phyloP scores from a whole-genome alignment of 2,329 filamentous ascomycete genomes.

The Aspergillus oerlinghausenensis region DNA sequence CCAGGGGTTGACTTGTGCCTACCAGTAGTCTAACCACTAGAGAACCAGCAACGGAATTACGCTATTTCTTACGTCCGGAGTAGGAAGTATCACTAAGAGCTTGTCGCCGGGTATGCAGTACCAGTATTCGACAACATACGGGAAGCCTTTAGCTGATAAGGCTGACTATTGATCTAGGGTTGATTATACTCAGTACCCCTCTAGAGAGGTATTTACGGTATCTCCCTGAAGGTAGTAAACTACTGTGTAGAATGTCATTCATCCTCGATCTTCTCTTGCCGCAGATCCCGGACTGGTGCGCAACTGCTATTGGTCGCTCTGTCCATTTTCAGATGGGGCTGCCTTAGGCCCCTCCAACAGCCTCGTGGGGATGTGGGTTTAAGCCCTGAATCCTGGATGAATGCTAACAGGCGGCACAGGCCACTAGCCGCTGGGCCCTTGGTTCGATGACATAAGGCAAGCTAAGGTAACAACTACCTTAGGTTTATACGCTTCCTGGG shows the following conservation, averaged over 20 bases:
- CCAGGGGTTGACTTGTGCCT: background rate
- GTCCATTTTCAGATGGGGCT: slow-evolving; percentile 10
- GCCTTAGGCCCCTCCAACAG: slow-evolving; percentile 11
- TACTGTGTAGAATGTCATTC: slow-evolving; percentile 1
- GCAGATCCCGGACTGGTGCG: slow-evolving; percentile 11
- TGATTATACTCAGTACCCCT: background rate
- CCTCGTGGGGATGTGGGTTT: slow-evolving; percentile 22
- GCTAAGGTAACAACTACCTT: too few relatives aligned
- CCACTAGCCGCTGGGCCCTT: slow-evolving; percentile 4
- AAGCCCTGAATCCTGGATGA: slow-evolving; percentile 9
- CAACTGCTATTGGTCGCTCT: slow-evolving; percentile 4
- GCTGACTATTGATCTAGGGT: background rate
- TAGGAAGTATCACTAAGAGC: background rate
- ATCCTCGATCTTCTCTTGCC: slow-evolving; percentile 14
- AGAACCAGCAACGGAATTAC: too few relatives aligned
- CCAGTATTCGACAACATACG: background rate
- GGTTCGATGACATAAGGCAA: background rate
- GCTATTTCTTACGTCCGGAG: too few relatives aligned
- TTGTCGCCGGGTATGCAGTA: background rate
- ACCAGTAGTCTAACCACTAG: background rate
- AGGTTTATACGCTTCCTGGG: too few relatives aligned
- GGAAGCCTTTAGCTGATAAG: background rate
- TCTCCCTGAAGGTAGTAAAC: background rate
- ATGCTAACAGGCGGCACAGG: slow-evolving; percentile 11
- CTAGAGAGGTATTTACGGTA: background rate